Evolutionary conservation across 2,329 filamentous ascomycete genomes (phyloP).

Genomic region (Calonectria montana): DNA sequence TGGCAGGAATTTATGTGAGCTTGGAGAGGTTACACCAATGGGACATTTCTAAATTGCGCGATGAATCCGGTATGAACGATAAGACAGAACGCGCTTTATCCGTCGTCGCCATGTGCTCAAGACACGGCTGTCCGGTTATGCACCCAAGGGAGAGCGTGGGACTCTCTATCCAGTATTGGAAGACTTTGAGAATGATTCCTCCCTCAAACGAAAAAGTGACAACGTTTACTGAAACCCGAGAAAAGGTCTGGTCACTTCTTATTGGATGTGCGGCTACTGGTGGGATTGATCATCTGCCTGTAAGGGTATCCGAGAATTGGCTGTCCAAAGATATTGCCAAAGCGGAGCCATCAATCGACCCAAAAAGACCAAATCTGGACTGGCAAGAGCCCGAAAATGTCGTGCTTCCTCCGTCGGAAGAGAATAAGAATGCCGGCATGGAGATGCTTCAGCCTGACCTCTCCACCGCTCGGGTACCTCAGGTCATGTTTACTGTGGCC

Average conservation of each 20-base stretch:
- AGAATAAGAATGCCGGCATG: slow-evolving; percentile 62
- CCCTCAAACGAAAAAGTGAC: slow-evolving; percentile 50
- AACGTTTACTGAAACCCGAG: slow-evolving; percentile 51
- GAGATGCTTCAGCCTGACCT: slow-evolving; percentile 61
- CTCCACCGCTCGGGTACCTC: slow-evolving; percentile 67
- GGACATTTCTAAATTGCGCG: slow-evolving; percentile 70
- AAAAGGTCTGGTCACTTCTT: slow-evolving; percentile 73
- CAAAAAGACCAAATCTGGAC: slow-evolving; percentile 64
- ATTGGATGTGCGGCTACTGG: slow-evolving; percentile 71
- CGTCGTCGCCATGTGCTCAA: slow-evolving; percentile 73
- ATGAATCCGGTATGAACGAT: slow-evolving; percentile 57
- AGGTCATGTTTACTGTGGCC: slow-evolving; percentile 79
- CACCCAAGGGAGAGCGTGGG: slow-evolving; percentile 76
- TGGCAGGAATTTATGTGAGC: slow-evolving; percentile 79
- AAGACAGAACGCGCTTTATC: slow-evolving; percentile 63
- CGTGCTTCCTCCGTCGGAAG: slow-evolving; percentile 61
- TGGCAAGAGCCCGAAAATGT: slow-evolving; percentile 80
- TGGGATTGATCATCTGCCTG: slow-evolving; percentile 63
- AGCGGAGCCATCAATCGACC: slow-evolving; percentile 54
- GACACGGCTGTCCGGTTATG: slow-evolving; percentile 77
- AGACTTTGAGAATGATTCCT: slow-evolving; percentile 65
- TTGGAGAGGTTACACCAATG: slow-evolving; percentile 76
- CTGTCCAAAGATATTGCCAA: slow-evolving; percentile 76
- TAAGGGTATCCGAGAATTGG: slow-evolving; percentile 81
- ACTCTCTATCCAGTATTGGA: slow-evolving; percentile 83